Percentiles rank a stretch among this genome's conserved stretches.
These are phyloP conservation scores for Wallacemonas rigidus DNA, from an alignment of 208 protist species.

Conservation along the genomic window DNA sequence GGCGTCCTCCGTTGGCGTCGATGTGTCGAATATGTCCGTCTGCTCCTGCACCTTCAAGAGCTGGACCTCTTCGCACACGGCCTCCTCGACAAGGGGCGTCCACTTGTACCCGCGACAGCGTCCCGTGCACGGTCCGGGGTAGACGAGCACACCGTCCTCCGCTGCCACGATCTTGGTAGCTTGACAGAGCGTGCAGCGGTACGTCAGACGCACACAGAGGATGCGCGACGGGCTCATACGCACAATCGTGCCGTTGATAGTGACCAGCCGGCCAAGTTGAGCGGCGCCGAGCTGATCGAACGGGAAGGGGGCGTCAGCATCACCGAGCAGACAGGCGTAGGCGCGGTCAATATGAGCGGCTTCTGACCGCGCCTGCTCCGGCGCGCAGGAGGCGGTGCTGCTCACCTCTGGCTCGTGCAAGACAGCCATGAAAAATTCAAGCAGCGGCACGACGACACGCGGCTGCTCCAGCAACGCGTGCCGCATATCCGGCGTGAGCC, in stretches of 20 bases:
- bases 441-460: slow-evolving; percentile 54
- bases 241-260: slow-evolving; percentile 74
- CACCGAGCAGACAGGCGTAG: slow-evolving; percentile 39
- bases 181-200: slow-evolving; percentile 70
- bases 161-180: slow-evolving; percentile 40
- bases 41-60: slow-evolving; percentile 82
- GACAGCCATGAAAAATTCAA: slow-evolving; percentile 80
- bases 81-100: slow-evolving; percentile 51
- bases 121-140: slow-evolving; percentile 62
- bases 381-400: not conserved
- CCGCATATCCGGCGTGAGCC: slow-evolving; percentile 47
- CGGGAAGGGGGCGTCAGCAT: slow-evolving; percentile 30
- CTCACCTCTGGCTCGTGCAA: slow-evolving; percentile 29
- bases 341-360: slow-evolving; percentile 15
- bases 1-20: slow-evolving; percentile 4
- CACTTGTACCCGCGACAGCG: slow-evolving; percentile 80
- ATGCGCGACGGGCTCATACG: slow-evolving; percentile 77
- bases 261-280: slow-evolving; percentile 70
- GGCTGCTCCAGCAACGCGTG: slow-evolving; percentile 57
- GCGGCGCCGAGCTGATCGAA: slow-evolving; percentile 79
- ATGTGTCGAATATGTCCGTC: slow-evolving; percentile 46
- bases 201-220: slow-evolving; percentile 62
- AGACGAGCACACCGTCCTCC: slow-evolving; percentile 77
- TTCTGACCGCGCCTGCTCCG: not conserved
- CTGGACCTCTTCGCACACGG: slow-evolving; percentile 83